These are phyloP conservation scores for Thinopyrum obtusiflorum DNA, from an alignment of 202 grass and related monocot species.

Conservation along the genomic window DNA sequence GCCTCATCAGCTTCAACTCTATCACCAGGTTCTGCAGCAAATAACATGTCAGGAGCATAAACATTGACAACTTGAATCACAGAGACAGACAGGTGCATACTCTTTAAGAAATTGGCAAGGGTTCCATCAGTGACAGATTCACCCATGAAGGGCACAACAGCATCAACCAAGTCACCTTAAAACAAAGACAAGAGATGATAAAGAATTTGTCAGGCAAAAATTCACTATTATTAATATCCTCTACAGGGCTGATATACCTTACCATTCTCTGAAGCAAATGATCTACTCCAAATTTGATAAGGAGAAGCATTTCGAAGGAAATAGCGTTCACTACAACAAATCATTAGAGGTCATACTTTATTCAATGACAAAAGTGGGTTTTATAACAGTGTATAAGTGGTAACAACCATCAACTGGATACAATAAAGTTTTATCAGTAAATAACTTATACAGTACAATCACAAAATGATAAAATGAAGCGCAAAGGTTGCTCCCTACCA, in stretches of 20 bases:
- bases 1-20: slow-evolving; percentile 79
- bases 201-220: background rate
- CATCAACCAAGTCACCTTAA: slow-evolving; percentile 73
- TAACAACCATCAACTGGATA: background rate
- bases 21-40: slow-evolving; percentile 74
- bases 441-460: background rate
- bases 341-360: background rate
- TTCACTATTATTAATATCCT: background rate
- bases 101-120: slow-evolving; percentile 89
- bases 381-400: background rate
- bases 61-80: background rate
- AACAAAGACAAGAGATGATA: slow-evolving; percentile 14
- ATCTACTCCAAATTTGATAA: slow-evolving; percentile 76
- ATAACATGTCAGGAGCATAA: slow-evolving; percentile 4
- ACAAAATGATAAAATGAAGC: background rate
- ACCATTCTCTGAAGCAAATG: slow-evolving; percentile 89
- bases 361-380: background rate
- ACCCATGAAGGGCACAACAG: slow-evolving; percentile 82
- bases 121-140: slow-evolving; percentile 99
- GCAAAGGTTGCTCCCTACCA: background rate
- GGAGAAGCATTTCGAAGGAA: slow-evolving; percentile 62
- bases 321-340: slow-evolving; percentile 35
- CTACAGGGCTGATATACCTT: slow-evolving; percentile 20
- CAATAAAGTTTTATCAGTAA: background rate
- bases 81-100: slow-evolving; percentile 35